Conservation (phyloP, 352 stramenopile species). For the Aphanomyces cochlioides region DNA sequence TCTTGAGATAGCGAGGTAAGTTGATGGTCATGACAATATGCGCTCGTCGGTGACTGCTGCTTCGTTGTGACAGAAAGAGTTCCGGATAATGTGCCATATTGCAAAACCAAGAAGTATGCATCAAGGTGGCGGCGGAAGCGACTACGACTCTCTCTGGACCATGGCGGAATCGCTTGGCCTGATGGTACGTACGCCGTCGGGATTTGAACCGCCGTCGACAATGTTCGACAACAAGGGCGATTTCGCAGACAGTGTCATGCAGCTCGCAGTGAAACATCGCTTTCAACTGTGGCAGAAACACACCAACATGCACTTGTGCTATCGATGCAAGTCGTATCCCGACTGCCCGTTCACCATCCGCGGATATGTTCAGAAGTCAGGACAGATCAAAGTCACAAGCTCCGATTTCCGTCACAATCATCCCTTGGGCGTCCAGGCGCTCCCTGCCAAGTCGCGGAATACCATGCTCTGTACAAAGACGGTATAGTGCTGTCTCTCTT, state of each 20-base stretch:
- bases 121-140: background rate
- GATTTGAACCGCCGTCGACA: background rate
- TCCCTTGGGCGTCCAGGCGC: background rate
- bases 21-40: no score
- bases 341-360: constrained; percentile 15
- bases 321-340: constrained; percentile 14
- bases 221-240: constrained; percentile 4
- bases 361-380: background rate
- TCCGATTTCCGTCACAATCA: constrained; percentile 13
- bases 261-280: constrained; percentile 7
- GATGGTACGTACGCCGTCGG: background rate
- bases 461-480: constrained; percentile 4
- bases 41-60: no score
- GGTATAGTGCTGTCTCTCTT: background rate
- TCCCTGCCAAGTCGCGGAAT: background rate
- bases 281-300: constrained; percentile 2
- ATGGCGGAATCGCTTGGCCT: constrained; percentile 9
- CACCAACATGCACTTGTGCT: background rate
- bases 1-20: no score
- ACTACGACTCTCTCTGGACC: background rate
- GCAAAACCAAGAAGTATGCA: background rate
- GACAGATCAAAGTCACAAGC: background rate
- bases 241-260: constrained; percentile 6
- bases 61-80: no score
- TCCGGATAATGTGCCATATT: background rate